Conservation (phyloP, 331 rosid genomes). For the Telfairia occidentalis region DNA sequence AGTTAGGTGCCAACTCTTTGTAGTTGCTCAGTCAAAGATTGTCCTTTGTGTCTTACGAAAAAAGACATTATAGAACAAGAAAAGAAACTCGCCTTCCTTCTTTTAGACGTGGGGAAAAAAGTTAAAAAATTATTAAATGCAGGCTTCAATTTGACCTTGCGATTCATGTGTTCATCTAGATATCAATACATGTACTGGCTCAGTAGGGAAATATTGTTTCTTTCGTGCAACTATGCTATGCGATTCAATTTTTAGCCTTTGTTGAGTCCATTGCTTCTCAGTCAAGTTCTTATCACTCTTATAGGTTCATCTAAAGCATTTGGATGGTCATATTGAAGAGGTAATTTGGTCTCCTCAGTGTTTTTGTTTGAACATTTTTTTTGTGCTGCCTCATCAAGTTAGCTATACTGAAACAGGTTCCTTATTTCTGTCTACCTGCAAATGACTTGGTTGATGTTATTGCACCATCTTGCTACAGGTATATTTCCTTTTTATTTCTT, state of each 20-base stretch:
- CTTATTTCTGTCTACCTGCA: slow-evolving; percentile 98
- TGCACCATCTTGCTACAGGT: slow-evolving; percentile 99
- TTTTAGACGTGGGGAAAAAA: not conserved
- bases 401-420: slow-evolving; percentile 60
- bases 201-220: slow-evolving; percentile 2
- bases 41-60: no score
- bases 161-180: not conserved
- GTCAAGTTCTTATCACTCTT: slow-evolving; percentile 5
- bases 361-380: slow-evolving; percentile 9
- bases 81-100: not conserved
- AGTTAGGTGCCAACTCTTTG: not conserved
- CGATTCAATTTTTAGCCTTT: slow-evolving; percentile 6
- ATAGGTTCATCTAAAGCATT: slow-evolving; percentile 89
- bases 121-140: not conserved
- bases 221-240: not conserved
- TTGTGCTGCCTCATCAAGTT: slow-evolving; percentile 26
- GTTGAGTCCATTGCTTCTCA: slow-evolving; percentile 4
- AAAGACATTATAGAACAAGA: no score
- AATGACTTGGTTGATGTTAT: slow-evolving; percentile 94
- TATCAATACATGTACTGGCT: not conserved
- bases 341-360: slow-evolving; percentile 22
- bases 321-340: slow-evolving; percentile 97
- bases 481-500: slow-evolving; percentile 3
- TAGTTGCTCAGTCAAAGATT: no score
- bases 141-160: not conserved